phyloP scores from a whole-genome alignment of 2,329 filamentous ascomycete genomes.

The Hymenoscyphus linearis region DNA sequence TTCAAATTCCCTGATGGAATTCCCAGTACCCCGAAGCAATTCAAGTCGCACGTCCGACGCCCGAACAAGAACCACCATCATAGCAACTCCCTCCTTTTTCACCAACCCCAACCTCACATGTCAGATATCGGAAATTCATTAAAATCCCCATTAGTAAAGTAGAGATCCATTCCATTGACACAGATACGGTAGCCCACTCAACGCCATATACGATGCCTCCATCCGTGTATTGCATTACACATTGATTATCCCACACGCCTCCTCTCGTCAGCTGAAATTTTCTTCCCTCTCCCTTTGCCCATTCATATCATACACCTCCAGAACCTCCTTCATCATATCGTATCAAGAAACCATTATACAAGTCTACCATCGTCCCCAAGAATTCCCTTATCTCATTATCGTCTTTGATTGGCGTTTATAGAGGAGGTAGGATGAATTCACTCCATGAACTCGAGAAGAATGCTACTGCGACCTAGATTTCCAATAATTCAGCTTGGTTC shows the following conservation, averaged over 20 bases:
- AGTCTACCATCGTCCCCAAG: neutral
- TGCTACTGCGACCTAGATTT: slow-evolving; percentile 52
- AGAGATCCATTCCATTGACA: slow-evolving; percentile 1
- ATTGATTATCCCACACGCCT: neutral
- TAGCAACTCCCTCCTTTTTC: neutral
- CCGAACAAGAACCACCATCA: neutral
- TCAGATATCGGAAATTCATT: neutral
- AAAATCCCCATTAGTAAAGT: neutral
- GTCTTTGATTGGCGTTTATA: neutral
- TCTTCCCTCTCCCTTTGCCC: neutral
- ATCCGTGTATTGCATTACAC: neutral
- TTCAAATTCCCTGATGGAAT: neutral
- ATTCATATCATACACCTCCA: neutral
- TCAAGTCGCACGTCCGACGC: neutral
- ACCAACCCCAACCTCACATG: neutral
- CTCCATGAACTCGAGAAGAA: slow-evolving; percentile 64
- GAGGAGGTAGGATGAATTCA: slow-evolving; percentile 63
- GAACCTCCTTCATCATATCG: neutral
- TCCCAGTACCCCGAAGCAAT: neutral
- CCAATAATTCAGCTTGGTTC: slow-evolving; percentile 16
- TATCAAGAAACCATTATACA: neutral
- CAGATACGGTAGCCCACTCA: neutral
- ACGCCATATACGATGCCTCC: neutral
- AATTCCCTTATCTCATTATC: neutral
- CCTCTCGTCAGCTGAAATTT: neutral